Percentiles rank a stretch among this genome's conserved stretches.
Evolutionary conservation across 768 basidiomycete genomes (phyloP).

Genomic region (Suillus americanus): DNA sequence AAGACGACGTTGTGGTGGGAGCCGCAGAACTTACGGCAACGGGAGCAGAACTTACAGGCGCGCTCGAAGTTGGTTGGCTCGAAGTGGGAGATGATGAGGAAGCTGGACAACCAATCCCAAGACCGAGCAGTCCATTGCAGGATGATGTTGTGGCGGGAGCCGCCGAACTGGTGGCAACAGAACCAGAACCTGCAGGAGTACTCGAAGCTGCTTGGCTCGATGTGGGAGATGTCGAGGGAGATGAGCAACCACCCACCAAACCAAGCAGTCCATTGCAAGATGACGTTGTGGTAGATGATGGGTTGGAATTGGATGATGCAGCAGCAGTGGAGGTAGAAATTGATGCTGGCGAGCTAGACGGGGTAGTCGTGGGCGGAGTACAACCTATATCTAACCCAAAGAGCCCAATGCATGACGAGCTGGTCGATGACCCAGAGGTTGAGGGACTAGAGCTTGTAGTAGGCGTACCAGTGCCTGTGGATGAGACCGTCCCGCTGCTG

Average conservation of each 20-base stretch:
- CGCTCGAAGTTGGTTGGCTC: slow-evolving; percentile 2
- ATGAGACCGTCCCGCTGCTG: slow-evolving; percentile 4
- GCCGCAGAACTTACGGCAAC: neutral
- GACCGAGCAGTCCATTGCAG: slow-evolving; percentile 11
- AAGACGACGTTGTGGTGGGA: slow-evolving; percentile 4
- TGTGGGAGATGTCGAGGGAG: slow-evolving; percentile 6
- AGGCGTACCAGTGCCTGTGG: neutral
- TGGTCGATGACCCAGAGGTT: neutral
- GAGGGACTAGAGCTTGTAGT: slow-evolving; percentile 4
- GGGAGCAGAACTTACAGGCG: slow-evolving; percentile 4
- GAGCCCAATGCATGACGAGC: slow-evolving; percentile 9
- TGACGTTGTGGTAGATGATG: slow-evolving; percentile 2
- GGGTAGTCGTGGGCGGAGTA: neutral
- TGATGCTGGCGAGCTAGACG: neutral
- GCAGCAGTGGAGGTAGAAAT: neutral
- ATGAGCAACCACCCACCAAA: slow-evolving; percentile 16
- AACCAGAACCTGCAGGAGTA: neutral
- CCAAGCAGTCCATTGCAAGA: slow-evolving; percentile 18
- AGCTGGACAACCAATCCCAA: slow-evolving; percentile 13
- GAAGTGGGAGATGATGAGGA: slow-evolving; percentile 8
- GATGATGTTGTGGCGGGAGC: slow-evolving; percentile 1
- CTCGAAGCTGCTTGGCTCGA: neutral
- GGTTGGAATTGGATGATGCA: neutral
- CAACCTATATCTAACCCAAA: slow-evolving; percentile 11
- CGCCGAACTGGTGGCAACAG: slow-evolving; percentile 6